Percentiles rank a stretch among this genome's conserved stretches.
phyloP scores from a whole-genome alignment of 805 yeast genomes.

The Candida michaelii region DNA sequence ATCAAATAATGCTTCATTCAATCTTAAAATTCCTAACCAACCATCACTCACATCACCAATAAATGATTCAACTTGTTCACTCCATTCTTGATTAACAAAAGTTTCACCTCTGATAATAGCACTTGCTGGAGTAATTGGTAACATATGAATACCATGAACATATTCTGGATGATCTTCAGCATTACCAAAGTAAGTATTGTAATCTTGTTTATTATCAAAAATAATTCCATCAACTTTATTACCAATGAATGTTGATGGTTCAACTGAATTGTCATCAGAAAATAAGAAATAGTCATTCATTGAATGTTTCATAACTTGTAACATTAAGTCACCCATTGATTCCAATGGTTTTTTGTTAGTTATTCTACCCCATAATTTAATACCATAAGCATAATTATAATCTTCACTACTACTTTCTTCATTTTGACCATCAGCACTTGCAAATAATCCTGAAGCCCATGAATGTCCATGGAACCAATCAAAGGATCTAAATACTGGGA shows the following conservation, averaged over 20 bases:
- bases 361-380: conserved; percentile 64
- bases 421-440: conserved; percentile 70
- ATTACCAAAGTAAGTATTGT: conserved; percentile 68
- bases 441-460: conserved; percentile 70
- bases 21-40: conserved; percentile 67
- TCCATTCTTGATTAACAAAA: conserved; percentile 64
- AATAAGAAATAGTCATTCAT: conserved; percentile 54
- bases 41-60: conserved; percentile 53
- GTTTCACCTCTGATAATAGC: conserved; percentile 52
- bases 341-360: conserved; percentile 54
- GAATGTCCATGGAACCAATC: conserved; percentile 78
- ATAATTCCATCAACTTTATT: conserved; percentile 71
- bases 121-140: conserved; percentile 68
- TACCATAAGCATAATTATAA: conserved; percentile 64
- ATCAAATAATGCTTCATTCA: conserved; percentile 72
- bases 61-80: conserved; percentile 43
- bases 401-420: conserved; percentile 75
- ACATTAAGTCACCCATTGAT: conserved; percentile 42
- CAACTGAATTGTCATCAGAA: conserved; percentile 48
- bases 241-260: conserved; percentile 50
- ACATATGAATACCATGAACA: conserved; percentile 74
- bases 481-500: conserved; percentile 67
- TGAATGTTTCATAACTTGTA: conserved; percentile 54
- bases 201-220: conserved; percentile 69
- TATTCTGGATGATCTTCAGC: conserved; percentile 46